Evolutionary conservation across 371 early-diverging fungal genomes (phyloP), one percentile per base, ranked within the genome.

Genomic region (Haplosporangium sp.): DNA sequence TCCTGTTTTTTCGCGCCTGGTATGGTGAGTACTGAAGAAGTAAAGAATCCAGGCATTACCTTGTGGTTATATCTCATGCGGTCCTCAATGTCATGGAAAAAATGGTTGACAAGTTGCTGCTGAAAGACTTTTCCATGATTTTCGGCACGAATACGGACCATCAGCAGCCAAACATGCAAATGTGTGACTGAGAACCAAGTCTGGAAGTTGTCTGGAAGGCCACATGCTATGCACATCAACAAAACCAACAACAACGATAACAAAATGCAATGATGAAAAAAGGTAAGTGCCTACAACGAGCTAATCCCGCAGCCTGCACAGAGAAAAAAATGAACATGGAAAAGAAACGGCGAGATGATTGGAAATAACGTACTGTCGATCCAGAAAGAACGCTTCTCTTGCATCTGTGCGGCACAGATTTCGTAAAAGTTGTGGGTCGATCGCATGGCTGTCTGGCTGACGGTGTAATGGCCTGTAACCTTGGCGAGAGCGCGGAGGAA

Each of bases 151-250:
- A 93, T 81, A 47, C 96, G 91, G 12, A 93, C 95, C 92, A 92
- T 93, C 68, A 91, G 77, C 89, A 98, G 90, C 99, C 99, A 98
- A 0, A 97, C 89, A 72, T 98, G 97, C 53, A 98, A 81, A 46
- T 94, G 91, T 0, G 95, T 94, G 14, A 96, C 86, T 18, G 90
- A 85, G 67, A 96, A 98, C 99, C 99, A 98, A 6, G 97, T 92
- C 81, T 97, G 95, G 74, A 97, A 96, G 73, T 93, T 95, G 69
- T 94, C 94, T 13, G 93, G 93, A 38, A 97, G 82, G 23, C 88
- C 88, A 63, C 92, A 91, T 11, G 82, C 90, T 91, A 80, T 14
- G 5, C 11, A 54, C 18, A 41, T 10, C 41, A 16, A 55, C 45
- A 1, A 37, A 14, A 40, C 18, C 14, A 18, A 14, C 10, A 43